phyloP scores from a whole-genome alignment of 2,329 filamentous ascomycete genomes.

The Rasamsonia emersonii region DNA sequence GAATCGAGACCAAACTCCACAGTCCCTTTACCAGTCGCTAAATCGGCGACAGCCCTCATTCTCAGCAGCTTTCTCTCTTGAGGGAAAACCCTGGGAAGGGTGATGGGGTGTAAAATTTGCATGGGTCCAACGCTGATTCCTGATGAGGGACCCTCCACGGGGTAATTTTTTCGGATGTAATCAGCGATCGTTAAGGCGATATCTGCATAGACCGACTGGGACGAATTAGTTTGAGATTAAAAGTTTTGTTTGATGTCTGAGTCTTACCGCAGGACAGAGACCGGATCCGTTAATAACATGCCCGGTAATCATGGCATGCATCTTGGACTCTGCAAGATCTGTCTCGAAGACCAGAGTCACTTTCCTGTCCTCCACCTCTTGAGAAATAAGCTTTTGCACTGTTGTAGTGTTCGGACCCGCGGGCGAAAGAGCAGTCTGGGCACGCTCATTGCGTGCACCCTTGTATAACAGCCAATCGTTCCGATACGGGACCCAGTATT shows the following conservation, averaged over 20 bases:
- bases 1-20: too few relatives aligned
- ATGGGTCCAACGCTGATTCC: conserved; percentile 34
- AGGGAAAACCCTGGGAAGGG: too few relatives aligned
- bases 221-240: background rate
- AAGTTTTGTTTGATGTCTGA: background rate
- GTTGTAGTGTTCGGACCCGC: conserved; percentile 1
- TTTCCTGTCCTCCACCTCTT: background rate
- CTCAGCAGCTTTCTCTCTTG: too few relatives aligned
- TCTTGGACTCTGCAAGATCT: background rate
- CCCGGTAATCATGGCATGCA: background rate
- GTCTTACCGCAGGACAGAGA: conserved; percentile 37
- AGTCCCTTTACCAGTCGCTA: too few relatives aligned
- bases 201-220: conserved; percentile 18
- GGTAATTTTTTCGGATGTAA: conserved; percentile 7
- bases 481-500: conserved; percentile 63
- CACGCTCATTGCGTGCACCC: conserved; percentile 36
- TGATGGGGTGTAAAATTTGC: conserved; percentile 45
- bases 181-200: conserved; percentile 18
- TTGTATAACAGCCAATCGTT: conserved; percentile 66
- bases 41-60: too few relatives aligned
- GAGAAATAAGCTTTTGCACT: background rate
- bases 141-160: conserved; percentile 10
- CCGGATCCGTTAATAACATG: conserved; percentile 30
- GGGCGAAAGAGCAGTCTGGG: background rate
- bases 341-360: background rate